Evolutionary conservation across 169 alveolate genomes (phyloP), one percentile per base, ranked within the genome.

Genomic region (Plasmodium chabaudi): DNA sequence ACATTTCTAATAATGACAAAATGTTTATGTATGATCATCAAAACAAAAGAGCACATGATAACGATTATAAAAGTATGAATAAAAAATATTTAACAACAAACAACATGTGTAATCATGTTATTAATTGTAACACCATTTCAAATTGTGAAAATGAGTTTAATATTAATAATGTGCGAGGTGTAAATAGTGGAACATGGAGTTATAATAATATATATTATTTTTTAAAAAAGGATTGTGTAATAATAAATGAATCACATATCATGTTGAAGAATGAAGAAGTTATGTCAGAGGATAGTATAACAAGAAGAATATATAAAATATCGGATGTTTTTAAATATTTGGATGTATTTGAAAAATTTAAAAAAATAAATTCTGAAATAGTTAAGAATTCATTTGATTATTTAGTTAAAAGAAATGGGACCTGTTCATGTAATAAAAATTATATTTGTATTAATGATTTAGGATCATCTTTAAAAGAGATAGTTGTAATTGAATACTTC

Each of bases 261-360:
- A 49, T 46, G 9, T 64, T 77, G 44, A 64, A 65, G 61, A 77
- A 63, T 57, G 88, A 77, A 68, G 88, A 73, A 57, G 46, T 59
- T 51, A 61, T 77, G 63, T 55, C 71, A 10, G 63, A 44, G 19
- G 88, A 77, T 23, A 51, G 59, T 57, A 55, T 77, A 9, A 71
- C 84, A 19, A 63, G 75, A 44, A 63, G 27, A 68, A n/a, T 77
- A 9, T 77, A 77, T 68, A 77, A 77, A 64, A 25, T 77, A 56
- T 47, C 68, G n/a, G 88, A 77, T 57, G 12, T 77, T 47, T 77
- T 74, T 44, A 77, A 77, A 77, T 77, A 77, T 77, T 63, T 77
- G 21, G 88, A 57, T 44, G 42, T 77, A 12, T 77, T 77, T 77
- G 71, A 63, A 77, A 77, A 63, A 23, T 56, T 77, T 25, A 61